These are phyloP conservation scores for Lipomyces sp. DNA, from an alignment of 805 yeast genomes.

Conservation along the genomic window DNA sequence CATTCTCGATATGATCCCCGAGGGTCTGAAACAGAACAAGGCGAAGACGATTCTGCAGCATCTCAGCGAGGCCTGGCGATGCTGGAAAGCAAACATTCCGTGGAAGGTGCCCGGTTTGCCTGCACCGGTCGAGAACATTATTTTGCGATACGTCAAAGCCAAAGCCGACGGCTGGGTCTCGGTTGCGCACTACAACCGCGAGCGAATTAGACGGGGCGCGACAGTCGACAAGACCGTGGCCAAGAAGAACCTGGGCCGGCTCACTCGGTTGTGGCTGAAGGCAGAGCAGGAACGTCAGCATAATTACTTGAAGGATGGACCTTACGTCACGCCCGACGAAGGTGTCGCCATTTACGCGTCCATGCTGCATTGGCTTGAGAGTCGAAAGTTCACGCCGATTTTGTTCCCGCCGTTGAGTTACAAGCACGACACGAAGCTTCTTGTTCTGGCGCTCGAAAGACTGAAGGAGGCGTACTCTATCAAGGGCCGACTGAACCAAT, in stretches of 20 bases:
- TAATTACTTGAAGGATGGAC: slow-evolving; percentile 77
- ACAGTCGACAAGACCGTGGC: slow-evolving; percentile 93
- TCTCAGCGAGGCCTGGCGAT: slow-evolving; percentile 97
- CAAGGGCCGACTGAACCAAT: slow-evolving; percentile 72
- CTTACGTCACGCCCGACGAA: slow-evolving; percentile 77
- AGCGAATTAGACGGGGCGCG: slow-evolving; percentile 81
- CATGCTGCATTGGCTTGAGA: slow-evolving; percentile 88
- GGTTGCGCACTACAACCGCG: slow-evolving; percentile 89
- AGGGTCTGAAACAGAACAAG: slow-evolving; percentile 81
- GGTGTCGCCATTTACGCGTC: slow-evolving; percentile 84
- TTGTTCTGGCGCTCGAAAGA: slow-evolving; percentile 84
- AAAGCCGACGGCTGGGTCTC: slow-evolving; percentile 97
- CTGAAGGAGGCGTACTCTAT: slow-evolving; percentile 76
- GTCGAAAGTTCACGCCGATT: slow-evolving; percentile 76
- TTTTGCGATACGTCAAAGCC: slow-evolving; percentile 85
- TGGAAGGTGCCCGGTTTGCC: slow-evolving; percentile 98
- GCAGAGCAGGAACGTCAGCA: slow-evolving; percentile 87
- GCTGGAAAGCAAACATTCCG: slow-evolving; percentile 98
- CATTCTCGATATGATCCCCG: slow-evolving; percentile 95
- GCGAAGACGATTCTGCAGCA: slow-evolving; percentile 88
- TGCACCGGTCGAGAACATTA: slow-evolving; percentile 78
- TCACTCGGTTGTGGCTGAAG: slow-evolving; percentile 89
- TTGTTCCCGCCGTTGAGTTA: slow-evolving; percentile 92
- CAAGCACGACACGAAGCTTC: slow-evolving; percentile 87
- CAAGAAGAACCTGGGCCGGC: slow-evolving; percentile 85